Evolutionary conservation across 2,329 filamentous ascomycete species (phyloP).

Genomic region (Cadophora sp.): DNA sequence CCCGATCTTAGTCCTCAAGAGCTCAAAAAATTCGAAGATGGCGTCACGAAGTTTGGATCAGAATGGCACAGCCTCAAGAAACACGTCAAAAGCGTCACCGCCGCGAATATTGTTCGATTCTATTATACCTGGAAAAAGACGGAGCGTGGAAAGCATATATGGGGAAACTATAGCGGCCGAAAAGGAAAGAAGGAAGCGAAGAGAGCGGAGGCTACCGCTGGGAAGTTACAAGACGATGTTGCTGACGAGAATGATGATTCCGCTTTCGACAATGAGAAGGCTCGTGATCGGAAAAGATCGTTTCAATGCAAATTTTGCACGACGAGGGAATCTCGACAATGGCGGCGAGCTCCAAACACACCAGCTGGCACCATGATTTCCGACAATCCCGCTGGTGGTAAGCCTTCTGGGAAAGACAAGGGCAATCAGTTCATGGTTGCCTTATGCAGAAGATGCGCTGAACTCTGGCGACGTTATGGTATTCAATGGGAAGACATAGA

Average conservation of each 20-base stretch:
- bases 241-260: slow-evolving; percentile 94
- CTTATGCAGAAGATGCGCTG: slow-evolving; percentile 87
- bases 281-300: slow-evolving; percentile 75
- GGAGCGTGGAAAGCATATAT: slow-evolving; percentile 81
- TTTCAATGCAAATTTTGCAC: slow-evolving; percentile 96
- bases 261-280: slow-evolving; percentile 88
- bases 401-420: slow-evolving; percentile 75
- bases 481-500: slow-evolving; percentile 96
- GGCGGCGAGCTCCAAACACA: slow-evolving; percentile 86
- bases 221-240: slow-evolving; percentile 88
- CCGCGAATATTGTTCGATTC: slow-evolving; percentile 84
- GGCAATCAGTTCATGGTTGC: slow-evolving; percentile 76
- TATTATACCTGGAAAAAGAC: slow-evolving; percentile 99
- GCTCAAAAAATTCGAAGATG: slow-evolving; percentile 90
- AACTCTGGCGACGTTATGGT: slow-evolving; percentile 94
- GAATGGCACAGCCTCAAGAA: slow-evolving; percentile 84
- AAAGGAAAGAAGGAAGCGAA: slow-evolving; percentile 90
- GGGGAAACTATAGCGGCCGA: slow-evolving; percentile 86
- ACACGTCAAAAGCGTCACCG: slow-evolving; percentile 82
- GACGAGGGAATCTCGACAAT: slow-evolving; percentile 81
- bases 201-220: slow-evolving; percentile 71
- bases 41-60: slow-evolving; percentile 86
- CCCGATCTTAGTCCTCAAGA: slow-evolving; percentile 81
- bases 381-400: slow-evolving; percentile 63
- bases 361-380: slow-evolving; percentile 73